Percentiles rank a stretch among this genome's conserved stretches.
Evolutionary conservation across 495 filamentous ascomycete species (phyloP).

Genomic region (Penicillium argentinense): DNA sequence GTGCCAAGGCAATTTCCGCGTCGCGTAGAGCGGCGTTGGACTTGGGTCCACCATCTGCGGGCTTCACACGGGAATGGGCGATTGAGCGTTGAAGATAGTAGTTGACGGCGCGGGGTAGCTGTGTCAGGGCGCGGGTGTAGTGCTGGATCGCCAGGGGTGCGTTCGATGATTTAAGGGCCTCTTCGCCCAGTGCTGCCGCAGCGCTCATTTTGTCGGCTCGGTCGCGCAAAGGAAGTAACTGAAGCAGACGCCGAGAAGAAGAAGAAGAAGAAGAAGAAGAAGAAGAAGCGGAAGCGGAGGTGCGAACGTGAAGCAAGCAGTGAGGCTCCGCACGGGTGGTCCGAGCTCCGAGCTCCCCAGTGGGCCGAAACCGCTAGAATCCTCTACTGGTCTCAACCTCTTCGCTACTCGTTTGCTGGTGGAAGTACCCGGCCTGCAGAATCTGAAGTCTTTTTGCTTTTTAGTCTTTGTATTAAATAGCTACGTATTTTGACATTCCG

Average conservation of each 20-base stretch:
- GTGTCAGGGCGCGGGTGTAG: conserved; percentile 73
- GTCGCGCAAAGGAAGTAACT: too few relatives aligned
- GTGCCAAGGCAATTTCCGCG: conserved; percentile 72
- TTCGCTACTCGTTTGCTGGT: too few relatives aligned
- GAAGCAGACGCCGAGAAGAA: too few relatives aligned
- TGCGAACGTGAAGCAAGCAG: not conserved
- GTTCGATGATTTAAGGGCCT: conserved; percentile 63
- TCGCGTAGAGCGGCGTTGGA: conserved; percentile 66
- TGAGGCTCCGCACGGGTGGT: conserved; percentile 5
- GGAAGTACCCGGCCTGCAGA: too few relatives aligned
- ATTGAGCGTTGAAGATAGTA: conserved; percentile 90
- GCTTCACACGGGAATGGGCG: conserved; percentile 68
- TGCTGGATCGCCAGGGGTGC: conserved; percentile 66
- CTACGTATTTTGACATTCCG: too few relatives aligned
- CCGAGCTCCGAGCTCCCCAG: not conserved
- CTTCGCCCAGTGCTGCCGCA: conserved; percentile 59
- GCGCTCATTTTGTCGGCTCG: conserved; percentile 57
- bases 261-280: not conserved
- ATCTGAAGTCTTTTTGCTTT: too few relatives aligned
- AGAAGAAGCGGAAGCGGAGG: not conserved
- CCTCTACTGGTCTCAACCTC: too few relatives aligned
- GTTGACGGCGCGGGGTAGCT: conserved; percentile 64
- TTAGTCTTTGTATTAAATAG: too few relatives aligned
- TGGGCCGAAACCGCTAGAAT: not conserved
- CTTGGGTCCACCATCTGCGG: conserved; percentile 46